Evolutionary conservation across 139 green algal genomes (phyloP), one percentile per base, ranked within the genome.

Genomic region (Tetraselmis chui): DNA sequence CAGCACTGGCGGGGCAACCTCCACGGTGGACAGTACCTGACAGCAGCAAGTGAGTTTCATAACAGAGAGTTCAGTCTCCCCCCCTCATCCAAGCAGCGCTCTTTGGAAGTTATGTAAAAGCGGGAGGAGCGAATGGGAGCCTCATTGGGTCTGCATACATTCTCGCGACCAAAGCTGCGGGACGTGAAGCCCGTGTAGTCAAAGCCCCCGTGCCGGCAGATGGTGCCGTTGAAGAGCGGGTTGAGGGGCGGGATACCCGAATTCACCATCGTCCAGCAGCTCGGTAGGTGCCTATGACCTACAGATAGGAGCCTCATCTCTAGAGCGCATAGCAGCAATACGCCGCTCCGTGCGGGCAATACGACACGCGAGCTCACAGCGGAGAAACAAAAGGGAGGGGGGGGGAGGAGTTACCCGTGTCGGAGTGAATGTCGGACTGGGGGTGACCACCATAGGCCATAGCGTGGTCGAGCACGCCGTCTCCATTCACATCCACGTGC

Each of bases 391-490:
- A n/a, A n/a, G 76, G 29, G 45, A 5, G 18, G 5, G 45, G 11
- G 18, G 45, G 18, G 45, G 45, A 2, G 31, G 22, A n/a, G 77
- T 67, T 22, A 28, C 77, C 77, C 31, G 32, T 32, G 26, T 28
- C 27, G 74, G n/a, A 29, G n/a, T 31, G 74, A 11, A 5, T 25
- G 26, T 28, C 28, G 26, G 2, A 25, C 26, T 77, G 74, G 23
- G 26, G 74, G 26, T 77, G n/a, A 31, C 28, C 58, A 23, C 74
- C 80, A 76, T 78, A 76, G 18, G 87, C 88, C 74, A 90, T 84
- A 2, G 98, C 85, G 85, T 98, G 94, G 82, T 99, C 96, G 2
- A 98, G 87, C 5, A 98, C 91, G 1, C 96, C 95, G 83, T 99
- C 96, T 1, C 94, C 94, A 81, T 99, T 97, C 24, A 99, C 80